These are phyloP conservation scores for Salvia splendens DNA, from an alignment of 257 asterid species.

Conservation along the genomic window DNA sequence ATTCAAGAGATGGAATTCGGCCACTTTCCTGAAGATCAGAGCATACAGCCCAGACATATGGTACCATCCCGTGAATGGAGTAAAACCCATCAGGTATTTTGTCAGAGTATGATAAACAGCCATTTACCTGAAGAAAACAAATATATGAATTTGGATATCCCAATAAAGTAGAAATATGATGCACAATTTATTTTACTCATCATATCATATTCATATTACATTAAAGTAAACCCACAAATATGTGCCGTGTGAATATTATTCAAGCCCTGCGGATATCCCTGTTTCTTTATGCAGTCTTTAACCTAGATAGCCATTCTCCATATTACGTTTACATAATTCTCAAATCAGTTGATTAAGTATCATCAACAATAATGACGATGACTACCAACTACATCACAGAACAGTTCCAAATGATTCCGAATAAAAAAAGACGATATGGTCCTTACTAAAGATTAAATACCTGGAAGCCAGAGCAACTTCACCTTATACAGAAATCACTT, in stretches of 20 bases:
- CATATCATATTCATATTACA: not conserved
- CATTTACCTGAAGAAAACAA: constrained; percentile 70
- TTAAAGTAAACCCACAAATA: constrained; percentile 9
- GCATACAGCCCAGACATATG: constrained; percentile 91
- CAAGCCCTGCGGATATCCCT: not conserved
- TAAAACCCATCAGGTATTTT: constrained; percentile 82
- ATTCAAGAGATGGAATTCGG: constrained; percentile 85
- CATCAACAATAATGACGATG: not conserved
- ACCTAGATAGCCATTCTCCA: constrained; percentile 10
- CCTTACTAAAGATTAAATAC: not conserved
- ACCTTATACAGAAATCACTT: constrained; percentile 1
- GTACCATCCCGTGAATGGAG: constrained; percentile 87
- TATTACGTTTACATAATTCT: not conserved
- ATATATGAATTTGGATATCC: not conserved
- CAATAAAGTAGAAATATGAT: constrained; percentile 14
- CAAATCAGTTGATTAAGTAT: constrained; percentile 12
- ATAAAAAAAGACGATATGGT: constrained; percentile 15
- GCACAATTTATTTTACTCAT: not conserved
- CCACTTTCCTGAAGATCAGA: constrained; percentile 86
- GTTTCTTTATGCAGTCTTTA: constrained; percentile 20
- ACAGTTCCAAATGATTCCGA: not conserved
- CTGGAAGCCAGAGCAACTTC: not conserved
- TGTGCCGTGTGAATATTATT: constrained; percentile 2
- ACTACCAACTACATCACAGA: not conserved
- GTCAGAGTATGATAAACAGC: constrained; percentile 83